Percentiles rank a stretch among this genome's conserved stretches.
These are phyloP conservation scores for Solanum microdontum DNA, from an alignment of 257 asterid genomes.

Conservation along the genomic window DNA sequence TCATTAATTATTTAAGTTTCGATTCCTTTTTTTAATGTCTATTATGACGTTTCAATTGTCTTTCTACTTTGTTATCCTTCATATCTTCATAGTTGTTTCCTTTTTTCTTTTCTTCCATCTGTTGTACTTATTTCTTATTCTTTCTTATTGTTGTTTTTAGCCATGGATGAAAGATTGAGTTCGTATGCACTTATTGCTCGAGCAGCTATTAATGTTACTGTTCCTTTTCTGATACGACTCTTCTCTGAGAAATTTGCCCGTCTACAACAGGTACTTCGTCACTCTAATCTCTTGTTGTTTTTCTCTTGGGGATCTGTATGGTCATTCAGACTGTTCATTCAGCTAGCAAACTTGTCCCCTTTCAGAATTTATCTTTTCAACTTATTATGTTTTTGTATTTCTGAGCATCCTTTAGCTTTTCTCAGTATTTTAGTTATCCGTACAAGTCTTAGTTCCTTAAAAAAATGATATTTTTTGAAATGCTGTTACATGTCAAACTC, in stretches of 20 bases:
- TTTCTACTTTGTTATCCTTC: background rate
- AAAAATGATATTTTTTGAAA: background rate
- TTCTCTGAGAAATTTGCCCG: conserved; percentile 53
- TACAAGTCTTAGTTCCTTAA: background rate
- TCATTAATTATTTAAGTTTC: background rate
- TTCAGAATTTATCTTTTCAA: background rate
- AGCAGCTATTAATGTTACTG: conserved; percentile 53
- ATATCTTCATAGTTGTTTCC: background rate
- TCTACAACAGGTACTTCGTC: conserved; percentile 65
- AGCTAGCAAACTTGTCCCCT: background rate
- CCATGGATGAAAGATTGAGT: conserved; percentile 95
- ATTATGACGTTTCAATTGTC: background rate
- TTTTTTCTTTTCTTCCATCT: background rate
- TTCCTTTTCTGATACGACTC: conserved; percentile 58
- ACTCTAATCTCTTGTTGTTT: background rate
- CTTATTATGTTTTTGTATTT: background rate
- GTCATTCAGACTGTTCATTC: background rate
- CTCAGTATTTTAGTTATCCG: background rate
- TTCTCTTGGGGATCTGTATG: background rate
- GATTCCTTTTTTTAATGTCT: background rate
- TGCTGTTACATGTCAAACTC: background rate
- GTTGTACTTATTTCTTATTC: background rate
- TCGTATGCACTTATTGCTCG: conserved; percentile 97
- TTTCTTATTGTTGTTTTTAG: conserved; percentile 32
- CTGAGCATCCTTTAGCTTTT: background rate